Percentiles rank a stretch among this genome's conserved stretches.
phyloP scores from a whole-genome alignment of 345 rosid genomes.

The Corchorus olitorius region DNA sequence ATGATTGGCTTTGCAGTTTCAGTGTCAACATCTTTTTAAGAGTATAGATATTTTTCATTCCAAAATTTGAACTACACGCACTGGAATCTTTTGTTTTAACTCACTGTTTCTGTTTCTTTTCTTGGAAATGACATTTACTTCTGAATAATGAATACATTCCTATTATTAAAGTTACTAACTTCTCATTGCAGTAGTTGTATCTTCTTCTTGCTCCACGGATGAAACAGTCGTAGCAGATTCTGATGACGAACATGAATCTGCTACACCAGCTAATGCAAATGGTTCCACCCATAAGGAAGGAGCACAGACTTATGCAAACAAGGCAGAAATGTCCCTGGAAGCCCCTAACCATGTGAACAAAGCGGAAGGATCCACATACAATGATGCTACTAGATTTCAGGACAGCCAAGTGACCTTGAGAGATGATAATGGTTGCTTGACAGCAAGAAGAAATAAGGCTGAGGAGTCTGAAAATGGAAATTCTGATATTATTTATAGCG shows the following conservation, averaged over 20 bases:
- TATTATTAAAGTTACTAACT: background rate
- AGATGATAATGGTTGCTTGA: slow-evolving; percentile 32
- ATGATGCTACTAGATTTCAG: slow-evolving; percentile 28
- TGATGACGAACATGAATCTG: slow-evolving; percentile 64
- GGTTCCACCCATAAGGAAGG: slow-evolving; percentile 34
- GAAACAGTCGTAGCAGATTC: slow-evolving; percentile 97
- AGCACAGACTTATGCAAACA: slow-evolving; percentile 27
- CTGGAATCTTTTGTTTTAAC: background rate
- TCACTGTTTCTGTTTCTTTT: background rate
- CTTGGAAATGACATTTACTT: slow-evolving; percentile 5
- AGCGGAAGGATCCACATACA: slow-evolving; percentile 28
- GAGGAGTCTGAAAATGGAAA: slow-evolving; percentile 59
- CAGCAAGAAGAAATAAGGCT: slow-evolving; percentile 35
- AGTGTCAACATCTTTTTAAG: background rate
- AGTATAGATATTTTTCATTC: background rate
- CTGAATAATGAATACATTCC: background rate
- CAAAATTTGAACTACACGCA: background rate
- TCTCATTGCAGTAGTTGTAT: slow-evolving; percentile 63
- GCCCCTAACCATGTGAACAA: slow-evolving; percentile 31
- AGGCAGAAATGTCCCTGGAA: slow-evolving; percentile 35
- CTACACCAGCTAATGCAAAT: slow-evolving; percentile 39
- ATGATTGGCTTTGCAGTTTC: background rate
- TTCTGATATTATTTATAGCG: slow-evolving; percentile 73
- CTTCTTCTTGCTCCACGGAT: slow-evolving; percentile 94
- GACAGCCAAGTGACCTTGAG: slow-evolving; percentile 27